Evolutionary conservation across 2,329 filamentous ascomycete species (phyloP), one percentile per base, ranked within the genome.

Genomic region (Mycocentrospora acerina): DNA sequence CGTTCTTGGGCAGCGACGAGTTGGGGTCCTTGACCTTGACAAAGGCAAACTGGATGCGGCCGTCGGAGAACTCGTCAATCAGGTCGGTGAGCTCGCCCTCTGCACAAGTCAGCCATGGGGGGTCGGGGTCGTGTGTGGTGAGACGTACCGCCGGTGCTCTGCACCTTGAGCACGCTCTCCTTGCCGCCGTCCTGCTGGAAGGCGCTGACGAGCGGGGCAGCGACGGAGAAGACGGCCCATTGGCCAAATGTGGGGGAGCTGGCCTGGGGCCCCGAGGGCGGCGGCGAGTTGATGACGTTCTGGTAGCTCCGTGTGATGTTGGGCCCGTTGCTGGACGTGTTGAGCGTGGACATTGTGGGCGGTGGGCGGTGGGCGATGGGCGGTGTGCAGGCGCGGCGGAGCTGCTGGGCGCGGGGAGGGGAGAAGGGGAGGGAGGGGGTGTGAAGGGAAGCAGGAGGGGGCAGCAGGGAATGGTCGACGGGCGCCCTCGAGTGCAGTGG

Each of bases 1-100:
- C 88, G 66, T 84, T 87, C 75, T 98, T 98, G 33, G 91, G 90
- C 12, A 98, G 80, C 15, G 77, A 75, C 3, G 86, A 88, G 69
- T 98, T 98, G 38, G 90, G 87, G 65, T 98, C 93, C 68, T 90
- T 95, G 73, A 98, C 85, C 72, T 95, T 96, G 59, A 93, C 84
- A 62, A 94, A 97, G 18, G 90, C 93, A 71, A 96, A 98, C 71
- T 98, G 93, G 54, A 98, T 86, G 59, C 90, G 86, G 37, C 93
- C 93, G 68, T 98, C 93, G 53, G 85, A 97, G 71, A 98, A 95
- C 51, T 98, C 93, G 55, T 98, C 93, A 56, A 95, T 81, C 42
- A 98, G 77, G 51, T 96, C 90, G 40, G 82, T 75, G 47, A 98
- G 76, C 70, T 98, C 91, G 48, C 93, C 93, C 72, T 96, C 90